phyloP scores from a whole-genome alignment of 2,329 filamentous ascomycete species.

The Tolypocladium cylindrosporum region DNA sequence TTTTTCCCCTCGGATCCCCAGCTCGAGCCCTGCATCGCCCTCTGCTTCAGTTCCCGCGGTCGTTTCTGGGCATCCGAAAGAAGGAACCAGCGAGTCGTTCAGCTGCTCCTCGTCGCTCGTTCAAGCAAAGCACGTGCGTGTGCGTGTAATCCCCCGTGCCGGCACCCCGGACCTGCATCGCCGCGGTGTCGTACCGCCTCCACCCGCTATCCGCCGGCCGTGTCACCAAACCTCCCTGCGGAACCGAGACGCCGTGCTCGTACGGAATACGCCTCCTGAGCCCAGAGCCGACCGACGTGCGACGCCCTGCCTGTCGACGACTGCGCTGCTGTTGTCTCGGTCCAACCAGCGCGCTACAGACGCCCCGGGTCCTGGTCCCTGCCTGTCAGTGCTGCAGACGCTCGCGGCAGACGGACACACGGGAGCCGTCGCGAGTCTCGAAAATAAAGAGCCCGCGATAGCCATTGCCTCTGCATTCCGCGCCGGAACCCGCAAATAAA shows the following conservation, averaged over 20 bases:
- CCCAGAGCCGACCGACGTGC: not conserved
- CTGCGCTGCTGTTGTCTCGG: not conserved
- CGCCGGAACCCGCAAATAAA: not conserved
- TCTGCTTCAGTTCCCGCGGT: not conserved
- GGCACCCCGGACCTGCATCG: not conserved
- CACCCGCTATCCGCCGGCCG: not conserved
- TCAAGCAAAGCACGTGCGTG: not conserved
- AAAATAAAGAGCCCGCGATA: not conserved
- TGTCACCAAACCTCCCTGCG: not conserved
- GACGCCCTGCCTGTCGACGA: not conserved
- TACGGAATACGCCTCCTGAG: not conserved
- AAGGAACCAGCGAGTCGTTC: not conserved
- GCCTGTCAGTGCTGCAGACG: not conserved
- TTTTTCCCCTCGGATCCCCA: not conserved
- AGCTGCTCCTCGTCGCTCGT: not conserved
- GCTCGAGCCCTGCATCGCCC: not conserved
- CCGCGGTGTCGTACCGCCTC: not conserved
- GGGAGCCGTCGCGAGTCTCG: not conserved
- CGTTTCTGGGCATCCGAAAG: not conserved
- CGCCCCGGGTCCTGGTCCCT: not conserved
- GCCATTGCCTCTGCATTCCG: not conserved
- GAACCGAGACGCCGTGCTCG: not conserved
- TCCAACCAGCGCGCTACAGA: not conserved
- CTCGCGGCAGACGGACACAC: not conserved
- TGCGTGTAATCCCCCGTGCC: not conserved